Conservation (phyloP, 768 basidiomycete species). For the Chlorophyllum brunneum region DNA sequence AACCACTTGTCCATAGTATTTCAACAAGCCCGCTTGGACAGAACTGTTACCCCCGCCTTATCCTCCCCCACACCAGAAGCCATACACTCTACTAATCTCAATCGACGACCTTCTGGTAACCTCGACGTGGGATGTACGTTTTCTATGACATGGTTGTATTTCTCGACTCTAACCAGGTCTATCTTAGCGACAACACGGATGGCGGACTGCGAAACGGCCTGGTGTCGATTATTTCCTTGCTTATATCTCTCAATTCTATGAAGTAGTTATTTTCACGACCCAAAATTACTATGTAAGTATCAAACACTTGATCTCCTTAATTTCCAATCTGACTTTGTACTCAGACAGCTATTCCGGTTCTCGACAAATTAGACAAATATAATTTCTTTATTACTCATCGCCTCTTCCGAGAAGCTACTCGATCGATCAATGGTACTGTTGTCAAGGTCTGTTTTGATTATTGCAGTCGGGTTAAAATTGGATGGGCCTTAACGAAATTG, state of each 20-base stretch:
- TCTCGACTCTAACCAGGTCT: neutral
- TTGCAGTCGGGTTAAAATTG: neutral
- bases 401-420: slow-evolving; percentile 90
- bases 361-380: slow-evolving; percentile 94
- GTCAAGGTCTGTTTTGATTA: slow-evolving; percentile 64
- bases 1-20: slow-evolving; percentile 48
- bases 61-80: slow-evolving; percentile 79
- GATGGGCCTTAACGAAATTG: neutral
- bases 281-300: slow-evolving; percentile 81
- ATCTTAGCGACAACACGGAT: slow-evolving; percentile 81
- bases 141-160: neutral
- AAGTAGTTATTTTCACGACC: slow-evolving; percentile 93
- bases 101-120: slow-evolving; percentile 90
- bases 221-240: slow-evolving; percentile 98
- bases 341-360: slow-evolving; percentile 82
- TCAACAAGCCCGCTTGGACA: slow-evolving; percentile 91
- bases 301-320: neutral
- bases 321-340: neutral
- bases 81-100: slow-evolving; percentile 88
- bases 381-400: slow-evolving; percentile 84
- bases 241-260: slow-evolving; percentile 97
- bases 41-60: slow-evolving; percentile 87
- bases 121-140: slow-evolving; percentile 93
- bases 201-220: slow-evolving; percentile 96
- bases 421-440: slow-evolving; percentile 73